Base-by-base conservation (phyloP, 208 protist genomes). In the Wallacemonas sp. region DNA sequence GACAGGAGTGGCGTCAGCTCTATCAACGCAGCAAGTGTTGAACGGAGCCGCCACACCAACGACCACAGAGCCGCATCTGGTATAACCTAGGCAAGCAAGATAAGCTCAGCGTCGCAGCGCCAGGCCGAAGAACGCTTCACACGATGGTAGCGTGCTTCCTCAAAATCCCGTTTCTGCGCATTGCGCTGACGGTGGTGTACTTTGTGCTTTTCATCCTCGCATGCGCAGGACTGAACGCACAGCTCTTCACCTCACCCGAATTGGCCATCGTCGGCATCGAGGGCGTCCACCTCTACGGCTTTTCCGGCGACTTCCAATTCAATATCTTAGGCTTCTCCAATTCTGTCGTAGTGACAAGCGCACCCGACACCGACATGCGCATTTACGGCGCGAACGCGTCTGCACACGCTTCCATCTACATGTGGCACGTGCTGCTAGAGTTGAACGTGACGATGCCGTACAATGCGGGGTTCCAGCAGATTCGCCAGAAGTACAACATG, bases 311-410 rank as follows among this genome's bases (percentile, higher is more conserved):
- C 30, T 5, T 50, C 19, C n/a, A n/a, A n/a, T n/a, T 15, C 57
- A 2, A 0, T 63, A 17, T 29, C 39, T 6, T 9, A 6, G 39
- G 39, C 39, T 6, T 6, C 10, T 19, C 26, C 10, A 53, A 17
- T 26, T 8, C 13, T 6, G 45, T n/a, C 21, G 32, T 5, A 9
- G 45, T 57, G 9, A 57, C 50, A 13, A 57, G 30, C 21, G 50
- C 17, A 63, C 53, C 15, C 60, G 69, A 61, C 71, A 65, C 39
- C 19, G 67, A 81, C 36, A 37, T 70, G 13, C 17, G 33, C 12
- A 78, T 85, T 32, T 19, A 63, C 29, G 80, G 80, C 42, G 76
- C 76, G 17, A 79, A 86, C 66, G 66, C 58, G 26, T 71, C 71
- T 1, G 42, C 19, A 19, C 33, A 45, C 17, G 32, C 72, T 17